Conservation (phyloP, 106 monocot species). For the Allium sativum region DNA sequence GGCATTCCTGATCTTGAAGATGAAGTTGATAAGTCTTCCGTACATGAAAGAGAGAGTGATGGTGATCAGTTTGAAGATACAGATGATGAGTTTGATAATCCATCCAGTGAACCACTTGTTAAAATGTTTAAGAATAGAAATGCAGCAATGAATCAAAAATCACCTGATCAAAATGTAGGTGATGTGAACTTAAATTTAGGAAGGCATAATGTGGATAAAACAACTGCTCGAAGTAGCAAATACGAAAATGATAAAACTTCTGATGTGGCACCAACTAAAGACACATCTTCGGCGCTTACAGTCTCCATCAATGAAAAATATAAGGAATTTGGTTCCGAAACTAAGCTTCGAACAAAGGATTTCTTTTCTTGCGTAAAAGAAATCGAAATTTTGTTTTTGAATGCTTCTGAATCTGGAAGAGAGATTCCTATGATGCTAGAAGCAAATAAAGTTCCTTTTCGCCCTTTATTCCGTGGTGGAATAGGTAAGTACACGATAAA, state of each 20-base stretch:
- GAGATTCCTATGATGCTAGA: constrained; percentile 95
- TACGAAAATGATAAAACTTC: constrained; percentile 29
- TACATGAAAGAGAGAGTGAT: constrained; percentile 30
- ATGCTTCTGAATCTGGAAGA: constrained; percentile 77
- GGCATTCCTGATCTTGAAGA: constrained; percentile 87
- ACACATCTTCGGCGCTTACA: constrained; percentile 10
- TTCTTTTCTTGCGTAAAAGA: constrained; percentile 59
- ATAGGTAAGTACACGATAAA: constrained; percentile 11
- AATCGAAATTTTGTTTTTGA: constrained; percentile 72
- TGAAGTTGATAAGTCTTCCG: constrained; percentile 30
- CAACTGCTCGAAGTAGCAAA: too few species aligned
- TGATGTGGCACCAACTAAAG: constrained; percentile 17
- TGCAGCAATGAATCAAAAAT: constrained; percentile 18
- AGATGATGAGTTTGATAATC: constrained; percentile 77
- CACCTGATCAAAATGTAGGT: constrained; percentile 1
- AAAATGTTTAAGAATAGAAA: constrained; percentile 62
- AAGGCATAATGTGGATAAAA: constrained; percentile 8
- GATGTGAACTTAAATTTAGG: constrained; percentile 22
- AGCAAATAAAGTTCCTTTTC: constrained; percentile 61
- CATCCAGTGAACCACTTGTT: constrained; percentile 63
- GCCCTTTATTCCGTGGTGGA: constrained; percentile 44
- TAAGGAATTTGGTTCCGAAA: constrained; percentile 27
- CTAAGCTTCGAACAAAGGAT: constrained; percentile 32
- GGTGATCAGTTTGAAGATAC: constrained; percentile 16
- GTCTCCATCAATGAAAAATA: constrained; percentile 36